phyloP scores from a whole-genome alignment of 2,329 filamentous ascomycete genomes.

The Cercospora zeae-maydis region DNA sequence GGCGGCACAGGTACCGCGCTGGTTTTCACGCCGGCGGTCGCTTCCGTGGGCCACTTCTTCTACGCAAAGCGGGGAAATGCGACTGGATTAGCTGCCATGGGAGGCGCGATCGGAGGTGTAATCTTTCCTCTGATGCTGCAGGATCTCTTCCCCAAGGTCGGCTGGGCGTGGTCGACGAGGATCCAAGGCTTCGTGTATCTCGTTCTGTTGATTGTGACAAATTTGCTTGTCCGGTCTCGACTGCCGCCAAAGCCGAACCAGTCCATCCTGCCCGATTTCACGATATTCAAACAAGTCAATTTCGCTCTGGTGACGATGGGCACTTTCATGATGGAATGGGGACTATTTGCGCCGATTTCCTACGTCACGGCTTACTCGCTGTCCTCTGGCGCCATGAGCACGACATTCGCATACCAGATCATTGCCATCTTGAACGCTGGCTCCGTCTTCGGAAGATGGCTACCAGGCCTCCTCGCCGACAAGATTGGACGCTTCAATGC shows the following conservation, averaged over 20 bases:
- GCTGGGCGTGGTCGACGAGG: conserved; percentile 46
- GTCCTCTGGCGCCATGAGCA: conserved; percentile 56
- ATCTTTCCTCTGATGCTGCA: conserved; percentile 47
- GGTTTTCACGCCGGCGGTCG: conserved; percentile 77
- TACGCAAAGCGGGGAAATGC: conserved; percentile 67
- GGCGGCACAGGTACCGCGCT: conserved; percentile 69
- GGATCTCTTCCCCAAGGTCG: conserved; percentile 38
- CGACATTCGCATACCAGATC: conserved; percentile 69
- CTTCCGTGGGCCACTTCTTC: conserved; percentile 80
- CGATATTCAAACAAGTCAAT: conserved; percentile 39
- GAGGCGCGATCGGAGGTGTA: conserved; percentile 48
- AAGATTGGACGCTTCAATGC: conserved; percentile 80
- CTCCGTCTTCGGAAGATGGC: conserved; percentile 71
- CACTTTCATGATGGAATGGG: conserved; percentile 48
- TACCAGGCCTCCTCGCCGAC: conserved; percentile 78
- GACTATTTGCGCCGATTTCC: conserved; percentile 62
- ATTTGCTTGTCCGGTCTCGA: conserved; percentile 41
- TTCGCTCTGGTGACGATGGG: conserved; percentile 43
- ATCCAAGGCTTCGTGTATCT: conserved; percentile 45
- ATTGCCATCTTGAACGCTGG: conserved; percentile 80
- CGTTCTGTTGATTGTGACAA: conserved; percentile 38
- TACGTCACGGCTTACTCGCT: conserved; percentile 76
- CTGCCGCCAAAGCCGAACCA: conserved; percentile 41
- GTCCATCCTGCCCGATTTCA: conserved; percentile 41
- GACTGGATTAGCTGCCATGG: conserved; percentile 74